Base-by-base conservation (phyloP, 768 basidiomycete species). In the Sarcomyxa edulis region DNA sequence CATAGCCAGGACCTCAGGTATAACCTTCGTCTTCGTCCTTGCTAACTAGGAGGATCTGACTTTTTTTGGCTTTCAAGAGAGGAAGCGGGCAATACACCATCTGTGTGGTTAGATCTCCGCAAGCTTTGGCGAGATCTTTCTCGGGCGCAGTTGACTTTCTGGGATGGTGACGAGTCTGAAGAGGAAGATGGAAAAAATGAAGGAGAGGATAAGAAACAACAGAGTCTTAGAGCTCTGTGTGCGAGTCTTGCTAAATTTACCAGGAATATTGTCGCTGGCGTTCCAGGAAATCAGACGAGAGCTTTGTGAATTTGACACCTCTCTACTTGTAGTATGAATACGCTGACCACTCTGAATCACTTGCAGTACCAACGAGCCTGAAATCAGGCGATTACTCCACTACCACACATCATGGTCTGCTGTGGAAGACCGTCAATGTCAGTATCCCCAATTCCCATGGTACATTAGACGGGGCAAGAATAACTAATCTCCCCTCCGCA, bases 211-310 rank as follows among this genome's bases (percentile, higher is more conserved):
- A 29, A 33, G 34, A 39, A 64, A 34, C 56, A 67, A 39, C 44
- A 53, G 8, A 47, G 53, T 19, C 64, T 72, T 6, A 64, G 62
- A 34, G 46, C 49, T 1, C 54, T 78, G 8, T 69, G 71, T 42
- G 61, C 60, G n/a, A 68, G 64, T 48, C 50, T 90, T 15, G 83
- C 80, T 6, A 83, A 78, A 51, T 81, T 94, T 52, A 90, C 87
- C 10, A 74, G 93, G 43, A 94, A 96, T 54, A 60, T 93, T 7
- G 78, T 88, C 23, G 89, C 89, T 7, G 86, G 80, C 5, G 72
- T 81, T 11, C 69, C 76, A 6, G 54, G 56, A n/a, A 89, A 90
- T 59, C 93, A 96, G 54, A 51, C 57, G 27, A 65, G 61, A 42
- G 82, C 84, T 18, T 84, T 77, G 92, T 94, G 50, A 67, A 89